These are phyloP conservation scores for Aspergillus sojae DNA, from an alignment of 2,329 filamentous ascomycete genomes.

Conservation along the genomic window DNA sequence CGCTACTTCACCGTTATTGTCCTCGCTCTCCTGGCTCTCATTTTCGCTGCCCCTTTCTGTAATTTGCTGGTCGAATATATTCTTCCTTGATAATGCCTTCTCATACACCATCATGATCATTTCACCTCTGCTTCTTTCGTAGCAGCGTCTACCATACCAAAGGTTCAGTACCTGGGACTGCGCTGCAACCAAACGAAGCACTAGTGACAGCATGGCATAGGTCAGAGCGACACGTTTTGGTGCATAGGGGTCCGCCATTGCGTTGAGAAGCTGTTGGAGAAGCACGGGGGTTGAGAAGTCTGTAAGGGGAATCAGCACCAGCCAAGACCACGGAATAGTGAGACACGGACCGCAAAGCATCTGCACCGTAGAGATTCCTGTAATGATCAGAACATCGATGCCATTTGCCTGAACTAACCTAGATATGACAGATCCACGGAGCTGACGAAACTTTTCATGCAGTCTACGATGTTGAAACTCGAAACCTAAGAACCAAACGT, in stretches of 20 bases:
- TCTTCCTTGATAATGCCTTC: conserved; percentile 72
- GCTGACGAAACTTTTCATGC: conserved; percentile 72
- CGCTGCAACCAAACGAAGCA: conserved; percentile 61
- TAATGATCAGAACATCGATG: conserved; percentile 72
- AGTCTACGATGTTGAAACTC: conserved; percentile 80
- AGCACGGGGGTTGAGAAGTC: conserved; percentile 67
- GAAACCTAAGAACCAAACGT: conserved; percentile 78
- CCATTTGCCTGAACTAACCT: conserved; percentile 76
- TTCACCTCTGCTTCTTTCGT: conserved; percentile 82
- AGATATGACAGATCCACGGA: conserved; percentile 71
- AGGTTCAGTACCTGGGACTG: conserved; percentile 70
- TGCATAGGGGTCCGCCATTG: conserved; percentile 60
- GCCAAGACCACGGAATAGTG: background rate
- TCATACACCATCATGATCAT: conserved; percentile 84
- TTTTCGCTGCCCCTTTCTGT: conserved; percentile 29
- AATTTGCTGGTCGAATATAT: conserved; percentile 44
- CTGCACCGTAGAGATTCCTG: conserved; percentile 65
- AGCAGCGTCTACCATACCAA: conserved; percentile 83
- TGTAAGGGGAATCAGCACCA: conserved; percentile 30
- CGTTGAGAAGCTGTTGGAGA: conserved; percentile 70
- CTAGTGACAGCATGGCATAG: conserved; percentile 66
- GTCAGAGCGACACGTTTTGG: conserved; percentile 62
- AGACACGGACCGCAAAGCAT: conserved; percentile 53
- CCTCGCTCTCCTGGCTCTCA: conserved; percentile 14
- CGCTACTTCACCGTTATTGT: conserved; percentile 15